phyloP scores from a whole-genome alignment of 1,284 basidiomycete genomes.

The Crepidotus sp. region DNA sequence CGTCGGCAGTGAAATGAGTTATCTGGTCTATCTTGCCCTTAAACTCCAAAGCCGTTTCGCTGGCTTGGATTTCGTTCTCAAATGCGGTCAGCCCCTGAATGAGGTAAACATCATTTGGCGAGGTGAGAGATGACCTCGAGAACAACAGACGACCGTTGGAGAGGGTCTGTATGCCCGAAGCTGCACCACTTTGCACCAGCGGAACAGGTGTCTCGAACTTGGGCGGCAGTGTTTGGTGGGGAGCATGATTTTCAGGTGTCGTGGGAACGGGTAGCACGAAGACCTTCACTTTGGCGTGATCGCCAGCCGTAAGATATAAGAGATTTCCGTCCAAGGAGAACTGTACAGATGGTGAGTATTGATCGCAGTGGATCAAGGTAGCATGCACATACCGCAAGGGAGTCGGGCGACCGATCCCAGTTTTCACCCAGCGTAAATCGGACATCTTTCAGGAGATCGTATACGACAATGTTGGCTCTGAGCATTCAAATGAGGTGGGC shows the following conservation, averaged over 20 bases:
- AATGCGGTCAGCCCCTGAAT: slow-evolving; percentile 38
- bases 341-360: slow-evolving; percentile 28
- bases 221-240: slow-evolving; percentile 37
- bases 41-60: slow-evolving; percentile 22
- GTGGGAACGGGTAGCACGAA: slow-evolving; percentile 58
- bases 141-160: slow-evolving; percentile 55
- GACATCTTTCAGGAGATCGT: slow-evolving; percentile 59
- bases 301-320: slow-evolving; percentile 69
- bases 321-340: slow-evolving; percentile 66
- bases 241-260: slow-evolving; percentile 45
- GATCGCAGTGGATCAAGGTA: neutral
- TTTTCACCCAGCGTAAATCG: slow-evolving; percentile 63
- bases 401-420: slow-evolving; percentile 76
- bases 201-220: slow-evolving; percentile 47
- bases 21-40: slow-evolving; percentile 40
- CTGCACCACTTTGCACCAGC: slow-evolving; percentile 49
- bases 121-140: slow-evolving; percentile 57
- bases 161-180: slow-evolving; percentile 53
- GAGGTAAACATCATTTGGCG: slow-evolving; percentile 68
- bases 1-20: slow-evolving; percentile 50
- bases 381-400: slow-evolving; percentile 40
- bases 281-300: slow-evolving; percentile 67
- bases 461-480: slow-evolving; percentile 70
- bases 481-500: slow-evolving; percentile 1
- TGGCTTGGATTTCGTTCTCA: slow-evolving; percentile 31